A percentile compares a stretch with the other conserved stretches of the same genome.
Conservation (phyloP, 768 basidiomycete species). For the Lentinula lateritia region DNA sequence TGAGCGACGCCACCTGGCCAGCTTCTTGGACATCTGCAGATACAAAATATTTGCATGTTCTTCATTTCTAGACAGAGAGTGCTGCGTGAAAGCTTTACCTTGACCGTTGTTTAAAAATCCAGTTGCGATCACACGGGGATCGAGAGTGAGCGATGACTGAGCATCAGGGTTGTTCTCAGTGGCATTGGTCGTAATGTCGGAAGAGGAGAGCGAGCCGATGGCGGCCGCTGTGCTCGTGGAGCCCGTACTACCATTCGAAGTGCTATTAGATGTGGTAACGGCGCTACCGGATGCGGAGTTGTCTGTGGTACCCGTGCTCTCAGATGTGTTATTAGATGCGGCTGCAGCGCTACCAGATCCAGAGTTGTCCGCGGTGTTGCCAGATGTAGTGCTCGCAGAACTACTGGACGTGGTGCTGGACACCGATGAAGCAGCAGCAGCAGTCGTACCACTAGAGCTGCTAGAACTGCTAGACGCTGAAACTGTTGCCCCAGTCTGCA, state of each 20-base stretch:
- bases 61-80: no score
- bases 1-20: conserved; percentile 48
- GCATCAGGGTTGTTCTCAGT: conserved; percentile 4
- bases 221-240: not conserved
- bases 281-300: conserved; percentile 3
- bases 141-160: conserved; percentile 27
- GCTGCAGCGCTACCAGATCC: not conserved
- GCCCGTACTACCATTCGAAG: not conserved
- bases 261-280: not conserved
- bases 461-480: not conserved
- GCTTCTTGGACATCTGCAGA: conserved; percentile 4
- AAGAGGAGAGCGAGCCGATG: not conserved
- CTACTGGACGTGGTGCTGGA: not conserved
- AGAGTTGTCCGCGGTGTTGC: conserved; percentile 6
- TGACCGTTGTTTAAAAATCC: conserved; percentile 48
- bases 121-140: conserved; percentile 42
- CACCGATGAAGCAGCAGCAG: not conserved
- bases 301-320: not conserved
- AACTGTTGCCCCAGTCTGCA: conserved; percentile 23
- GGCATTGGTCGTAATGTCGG: not conserved
- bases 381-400: not conserved
- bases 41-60: not conserved
- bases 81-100: conserved; percentile 14
- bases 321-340: conserved; percentile 2
- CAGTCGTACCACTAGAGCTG: not conserved